Base-by-base conservation (phyloP, 2,329 filamentous ascomycete species). In the Alternaria metachromatica region DNA sequence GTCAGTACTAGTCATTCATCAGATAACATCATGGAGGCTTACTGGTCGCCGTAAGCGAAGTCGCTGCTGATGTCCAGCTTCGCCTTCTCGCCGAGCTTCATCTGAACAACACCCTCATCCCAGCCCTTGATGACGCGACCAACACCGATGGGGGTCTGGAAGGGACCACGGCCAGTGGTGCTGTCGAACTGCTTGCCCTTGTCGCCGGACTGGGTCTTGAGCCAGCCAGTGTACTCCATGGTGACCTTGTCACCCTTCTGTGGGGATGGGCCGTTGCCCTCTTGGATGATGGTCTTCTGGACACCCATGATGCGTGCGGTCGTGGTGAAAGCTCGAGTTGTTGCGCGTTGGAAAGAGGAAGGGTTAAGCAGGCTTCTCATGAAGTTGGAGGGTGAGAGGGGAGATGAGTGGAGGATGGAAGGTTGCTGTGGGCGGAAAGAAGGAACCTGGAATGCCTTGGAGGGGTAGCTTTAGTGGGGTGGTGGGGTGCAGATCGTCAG, bases 71-170 rank as follows among this genome's bases (percentile, higher is more conserved):
- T 97, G 72, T 91, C 91, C 65, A 98, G 86, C 53, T 88, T 91
- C 57, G 93, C 90, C 86, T 92, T 94, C 87, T 97, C 95, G 79
- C 94, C 94, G 60, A 96, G 85, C 80, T 90, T 90, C 94, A 98
- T 97, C 78, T 88, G 84, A n/a, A 72, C 64, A 45, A 73, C 72
- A 71, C 91, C 94, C 83, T 97, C 82, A 66, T 85, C 83, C 83
- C 83, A 84, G 67, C 83, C 94, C 84, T 88, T 88, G 83, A 98
- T 97, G 78, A 98, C 92, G 77, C 87, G 85, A 60, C 93, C 93
- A 70, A 91, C 85, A 57, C 95, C 95, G 80, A 98, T 97, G 62
- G 81, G 76, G 64, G 89, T 91, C 69, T 88, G 83, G 79, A 97
- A 96, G 78, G 92, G 87, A 55, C 89, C 90, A 60, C 92, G 88